Percentiles rank a stretch among this genome's conserved stretches.
Conservation (phyloP, 2,329 filamentous ascomycete species). For the Xylaria sp. region DNA sequence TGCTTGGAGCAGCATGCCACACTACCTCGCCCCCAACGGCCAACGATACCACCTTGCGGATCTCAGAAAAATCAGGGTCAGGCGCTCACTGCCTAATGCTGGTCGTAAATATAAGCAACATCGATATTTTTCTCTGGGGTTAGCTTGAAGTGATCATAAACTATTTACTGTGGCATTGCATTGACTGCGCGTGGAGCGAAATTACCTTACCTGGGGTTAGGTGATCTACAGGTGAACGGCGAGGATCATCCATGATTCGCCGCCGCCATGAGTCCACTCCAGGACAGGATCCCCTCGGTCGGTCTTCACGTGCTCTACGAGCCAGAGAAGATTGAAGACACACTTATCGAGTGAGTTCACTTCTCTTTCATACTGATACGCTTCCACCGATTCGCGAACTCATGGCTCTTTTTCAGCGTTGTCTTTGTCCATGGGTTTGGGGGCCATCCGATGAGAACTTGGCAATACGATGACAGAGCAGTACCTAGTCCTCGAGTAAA, state of each 20-base stretch:
- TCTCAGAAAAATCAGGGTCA: constrained; percentile 11
- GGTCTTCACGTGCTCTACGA: constrained; percentile 35
- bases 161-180: constrained; percentile 8
- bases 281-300: constrained; percentile 24
- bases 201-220: not conserved
- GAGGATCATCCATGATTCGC: constrained; percentile 20
- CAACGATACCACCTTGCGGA: constrained; percentile 17
- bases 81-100: constrained; percentile 27
- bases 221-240: constrained; percentile 14
- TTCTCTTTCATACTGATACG: not conserved
- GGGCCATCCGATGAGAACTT: constrained; percentile 35
- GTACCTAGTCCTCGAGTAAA: not conserved
- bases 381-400: not conserved
- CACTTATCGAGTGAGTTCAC: constrained; percentile 32
- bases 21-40: constrained; percentile 23
- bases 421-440: constrained; percentile 38
- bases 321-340: constrained; percentile 22
- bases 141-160: constrained; percentile 5
- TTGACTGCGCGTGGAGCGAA: not conserved
- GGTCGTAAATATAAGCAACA: constrained; percentile 23
- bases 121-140: not conserved
- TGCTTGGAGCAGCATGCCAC: constrained; percentile 15
- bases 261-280: constrained; percentile 25
- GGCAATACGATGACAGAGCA: constrained; percentile 28
- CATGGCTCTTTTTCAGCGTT: constrained; percentile 14